Evolutionary conservation across 148 eudicot species (phyloP), one percentile per base, ranked within the genome.

Genomic region (Nepenthes gracilis): DNA sequence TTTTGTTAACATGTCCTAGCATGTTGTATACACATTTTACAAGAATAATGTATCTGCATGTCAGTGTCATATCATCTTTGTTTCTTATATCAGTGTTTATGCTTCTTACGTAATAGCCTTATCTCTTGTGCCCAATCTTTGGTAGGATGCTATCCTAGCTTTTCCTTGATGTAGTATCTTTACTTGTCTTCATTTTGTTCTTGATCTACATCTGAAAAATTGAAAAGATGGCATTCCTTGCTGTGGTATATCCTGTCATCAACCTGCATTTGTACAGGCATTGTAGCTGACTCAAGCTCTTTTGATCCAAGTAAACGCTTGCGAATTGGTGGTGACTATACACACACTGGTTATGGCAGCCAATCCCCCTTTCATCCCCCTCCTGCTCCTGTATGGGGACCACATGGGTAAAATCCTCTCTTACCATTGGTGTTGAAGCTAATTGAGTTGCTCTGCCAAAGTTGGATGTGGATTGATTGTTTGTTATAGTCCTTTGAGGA

Each of bases 291-390:
- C 66, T 66, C 91, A 35, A 84, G 77, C 71, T 78, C 81, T 59
- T 88, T 80, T 62, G 98, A 93, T 70, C 96, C 88, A 62, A 88
- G 91, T 70, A 88, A 93, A 67, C 86, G 98, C 47, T 70, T 88
- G 77, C 81, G 98, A 57, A 93, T 87, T 54, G 98, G 86, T 47
- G 97, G 97, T 52, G 98, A 92, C 73, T 88, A 88, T 75, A 75
- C 88, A 13, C 90, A 90, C 67, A 75, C 85, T 59, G 96, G 81
- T 65, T 92, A 85, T 81, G 81, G 85, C 56, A 92, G 92, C 67
- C 92, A 91, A 64, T 78, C 98, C 61, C 91, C 91, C 54, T 93
- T 80, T 75, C 98, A 92, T 61, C 94, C 94, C 70, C 91, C 98
- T 58, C 90, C 98, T 35, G 67, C 96, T 35, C 85, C 96, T 74